A percentile compares a stretch with the other conserved stretches of the same genome.
Evolutionary conservation across 2,329 filamentous ascomycete genomes (phyloP).

Genomic region (Didymella keratinophila): DNA sequence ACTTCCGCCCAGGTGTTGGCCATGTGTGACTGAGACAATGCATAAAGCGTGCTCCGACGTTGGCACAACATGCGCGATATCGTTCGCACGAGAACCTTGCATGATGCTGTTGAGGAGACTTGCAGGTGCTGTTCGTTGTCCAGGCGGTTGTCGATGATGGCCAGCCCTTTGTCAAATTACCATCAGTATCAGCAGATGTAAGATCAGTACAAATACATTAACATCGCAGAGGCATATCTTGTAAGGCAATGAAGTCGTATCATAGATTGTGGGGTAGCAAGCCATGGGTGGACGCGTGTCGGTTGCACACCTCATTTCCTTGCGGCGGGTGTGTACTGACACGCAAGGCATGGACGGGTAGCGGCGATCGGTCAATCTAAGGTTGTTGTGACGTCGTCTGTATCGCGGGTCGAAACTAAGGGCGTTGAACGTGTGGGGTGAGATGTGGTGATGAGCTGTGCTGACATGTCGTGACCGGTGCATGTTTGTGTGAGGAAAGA

Average conservation of each 20-base stretch:
- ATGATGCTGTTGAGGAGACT: slow-evolving; percentile 11
- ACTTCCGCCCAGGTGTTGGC: slow-evolving; percentile 4
- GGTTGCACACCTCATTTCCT: slow-evolving; percentile 20
- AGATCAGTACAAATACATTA: no score
- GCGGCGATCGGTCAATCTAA: slow-evolving; percentile 12
- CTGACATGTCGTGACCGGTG: not conserved
- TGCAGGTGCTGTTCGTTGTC: not conserved
- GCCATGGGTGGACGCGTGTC: slow-evolving; percentile 13
- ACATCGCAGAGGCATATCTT: not conserved
- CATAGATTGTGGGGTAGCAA: slow-evolving; percentile 11
- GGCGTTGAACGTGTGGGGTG: not conserved
- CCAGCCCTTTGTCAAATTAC: not conserved
- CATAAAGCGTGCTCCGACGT: slow-evolving; percentile 18
- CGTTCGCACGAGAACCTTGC: slow-evolving; percentile 13
- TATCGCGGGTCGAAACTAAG: slow-evolving; percentile 4
- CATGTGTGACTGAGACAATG: slow-evolving; percentile 26
- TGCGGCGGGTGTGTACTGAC: slow-evolving; percentile 10
- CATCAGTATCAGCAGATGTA: no score
- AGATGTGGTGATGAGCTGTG: not conserved
- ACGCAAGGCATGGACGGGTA: slow-evolving; percentile 9
- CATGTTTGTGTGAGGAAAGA: not conserved
- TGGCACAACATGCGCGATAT: slow-evolving; percentile 13
- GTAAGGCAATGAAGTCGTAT: not conserved
- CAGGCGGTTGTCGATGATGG: slow-evolving; percentile 6
- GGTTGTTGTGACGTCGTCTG: slow-evolving; percentile 16